Percentiles rank a stretch among this genome's conserved stretches.
Conservation (phyloP, 2,329 filamentous ascomycete species). For the Ilyonectria destructans region DNA sequence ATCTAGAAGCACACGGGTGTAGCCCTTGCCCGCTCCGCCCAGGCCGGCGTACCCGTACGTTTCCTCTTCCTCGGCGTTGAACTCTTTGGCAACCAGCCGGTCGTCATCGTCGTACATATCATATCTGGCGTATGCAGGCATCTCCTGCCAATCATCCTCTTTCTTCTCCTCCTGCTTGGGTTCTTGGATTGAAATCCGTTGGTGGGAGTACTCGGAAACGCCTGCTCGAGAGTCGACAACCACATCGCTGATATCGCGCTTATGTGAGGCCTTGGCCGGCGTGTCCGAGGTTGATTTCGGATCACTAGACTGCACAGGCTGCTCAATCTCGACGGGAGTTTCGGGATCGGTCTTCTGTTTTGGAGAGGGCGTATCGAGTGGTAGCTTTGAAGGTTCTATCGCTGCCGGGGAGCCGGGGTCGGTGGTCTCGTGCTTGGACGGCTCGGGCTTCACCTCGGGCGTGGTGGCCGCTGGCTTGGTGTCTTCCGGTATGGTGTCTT, state of each 20-base stretch:
- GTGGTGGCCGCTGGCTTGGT: conserved; percentile 25
- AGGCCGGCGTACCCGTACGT: conserved; percentile 81
- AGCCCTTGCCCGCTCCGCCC: conserved; percentile 93
- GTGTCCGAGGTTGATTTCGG: conserved; percentile 34
- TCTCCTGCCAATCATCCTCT: conserved; percentile 89
- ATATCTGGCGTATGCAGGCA: conserved; percentile 93
- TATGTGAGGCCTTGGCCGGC: conserved; percentile 47
- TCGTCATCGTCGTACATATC: conserved; percentile 98
- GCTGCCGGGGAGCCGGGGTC: conserved; percentile 17
- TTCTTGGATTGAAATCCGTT: conserved; percentile 77
- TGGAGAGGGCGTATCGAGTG: neutral
- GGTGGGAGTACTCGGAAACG: conserved; percentile 93
- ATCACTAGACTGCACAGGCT: conserved; percentile 30
- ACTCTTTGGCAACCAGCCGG: conserved; percentile 86
- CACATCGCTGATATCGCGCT: conserved; percentile 58
- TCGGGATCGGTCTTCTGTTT: conserved; percentile 32
- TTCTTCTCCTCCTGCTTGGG: conserved; percentile 67
- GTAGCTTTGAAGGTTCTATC: conserved; percentile 15
- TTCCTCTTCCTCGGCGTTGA: conserved; percentile 80
- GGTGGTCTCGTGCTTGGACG: conserved; percentile 18
- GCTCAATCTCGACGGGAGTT: conserved; percentile 26
- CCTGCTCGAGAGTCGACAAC: conserved; percentile 52
- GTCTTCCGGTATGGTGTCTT: conserved; percentile 19
- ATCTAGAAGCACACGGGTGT: conserved; percentile 94
- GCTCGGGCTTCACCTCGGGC: conserved; percentile 25